Evolutionary conservation across 345 rosid genomes (phyloP).

Genomic region (Aethionema arabicum): DNA sequence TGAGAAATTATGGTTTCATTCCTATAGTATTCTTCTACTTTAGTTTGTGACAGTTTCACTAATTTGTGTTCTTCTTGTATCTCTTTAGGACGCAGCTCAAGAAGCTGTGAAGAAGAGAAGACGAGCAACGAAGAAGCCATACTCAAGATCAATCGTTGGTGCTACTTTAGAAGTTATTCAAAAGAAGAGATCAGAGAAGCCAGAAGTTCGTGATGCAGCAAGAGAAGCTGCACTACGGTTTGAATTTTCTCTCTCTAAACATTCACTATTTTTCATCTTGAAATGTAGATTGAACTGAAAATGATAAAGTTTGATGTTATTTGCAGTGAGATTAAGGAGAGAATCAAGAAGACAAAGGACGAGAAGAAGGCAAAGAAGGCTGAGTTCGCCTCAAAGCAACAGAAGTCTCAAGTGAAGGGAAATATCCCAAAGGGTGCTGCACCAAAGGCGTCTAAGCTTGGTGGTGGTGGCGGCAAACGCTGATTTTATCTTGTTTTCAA

Average conservation of each 20-base stretch:
- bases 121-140: constrained; percentile 64
- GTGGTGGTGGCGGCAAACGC: constrained; percentile 87
- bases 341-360: constrained; percentile 80
- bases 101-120: constrained; percentile 73
- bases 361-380: constrained; percentile 89
- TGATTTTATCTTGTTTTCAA: constrained; percentile 31
- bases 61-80: not conserved
- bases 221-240: constrained; percentile 70
- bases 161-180: constrained; percentile 71
- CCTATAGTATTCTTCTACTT: not conserved
- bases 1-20: not conserved
- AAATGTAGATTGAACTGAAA: not conserved
- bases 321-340: constrained; percentile 74
- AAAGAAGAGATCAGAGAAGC: constrained; percentile 73
- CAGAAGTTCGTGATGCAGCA: constrained; percentile 80
- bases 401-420: constrained; percentile 53
- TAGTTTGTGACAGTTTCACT: not conserved
- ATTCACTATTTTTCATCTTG: not conserved
- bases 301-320: not conserved
- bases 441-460: constrained; percentile 60
- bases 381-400: constrained; percentile 54
- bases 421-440: constrained; percentile 46
- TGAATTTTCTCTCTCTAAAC: constrained; percentile 1
- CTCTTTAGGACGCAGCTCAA: constrained; percentile 56
- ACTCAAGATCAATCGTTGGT: constrained; percentile 75